Evolutionary conservation across 129 eudicot genomes (phyloP), one percentile per base, ranked within the genome.

Genomic region (Pseudognaphalium luteoalbum): DNA sequence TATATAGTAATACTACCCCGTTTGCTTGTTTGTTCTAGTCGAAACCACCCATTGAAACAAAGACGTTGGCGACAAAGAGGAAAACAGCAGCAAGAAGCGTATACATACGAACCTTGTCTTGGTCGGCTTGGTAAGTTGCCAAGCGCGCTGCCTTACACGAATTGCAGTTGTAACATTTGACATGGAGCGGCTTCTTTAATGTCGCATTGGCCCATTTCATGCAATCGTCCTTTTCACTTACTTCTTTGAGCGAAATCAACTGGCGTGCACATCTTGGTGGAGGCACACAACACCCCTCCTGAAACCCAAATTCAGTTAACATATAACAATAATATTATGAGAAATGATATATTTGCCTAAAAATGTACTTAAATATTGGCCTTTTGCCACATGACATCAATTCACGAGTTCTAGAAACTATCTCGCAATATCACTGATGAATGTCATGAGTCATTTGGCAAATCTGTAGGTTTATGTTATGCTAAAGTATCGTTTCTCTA

Each of bases 131-230:
- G 32, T 80, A 80, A 42, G 84, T 80, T 19, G 84, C 84, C 71
- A 80, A 12, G 15, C 84, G 75, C n/a, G 84, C 84, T 2, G 84
- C 84, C 71, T 74, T 80, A 59, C 84, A 80, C 2, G 84, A 80
- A 80, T 74, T 69, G 62, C 84, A 80, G 11, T 80, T 17, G 65
- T 74, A 80, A 68, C 84, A 80, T 67, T 80, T 80, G 25, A 34
- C 69, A 74, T 80, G 57, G 28, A 30, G 0, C 1, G 79, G 74
- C 66, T 74, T 74, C 15, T 51, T 58, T 51, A 33, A 2, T 17
- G 84, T 80, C 5, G 76, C 76, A 17, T 80, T 80, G 22, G 76
- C 75, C 84, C 84, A 80, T 67, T 70, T 74, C 68, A 58, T 0
- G 71, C 84, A 80, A 64, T 80, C 80, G 1, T 80, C 84, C 22